Percentiles rank a stretch among this genome's conserved stretches.
These are phyloP conservation scores for Myriosclerotinia curreyana DNA, from an alignment of 2,329 filamentous ascomycete genomes.

Conservation along the genomic window DNA sequence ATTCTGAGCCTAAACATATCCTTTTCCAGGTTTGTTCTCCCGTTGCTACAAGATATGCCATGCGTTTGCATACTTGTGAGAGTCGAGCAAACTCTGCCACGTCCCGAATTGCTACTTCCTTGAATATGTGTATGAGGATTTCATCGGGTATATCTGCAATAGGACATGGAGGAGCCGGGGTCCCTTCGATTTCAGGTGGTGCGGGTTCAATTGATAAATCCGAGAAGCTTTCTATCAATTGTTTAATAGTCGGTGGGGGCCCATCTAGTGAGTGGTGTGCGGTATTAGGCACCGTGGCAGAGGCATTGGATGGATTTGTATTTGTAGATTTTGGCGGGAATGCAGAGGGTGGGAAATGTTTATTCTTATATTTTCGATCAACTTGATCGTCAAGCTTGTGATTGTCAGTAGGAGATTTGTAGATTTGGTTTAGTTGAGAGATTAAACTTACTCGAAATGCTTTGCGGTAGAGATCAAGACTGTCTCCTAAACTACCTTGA, in stretches of 20 bases:
- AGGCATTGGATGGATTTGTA: slow-evolving; percentile 46
- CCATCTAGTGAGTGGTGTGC: slow-evolving; percentile 57
- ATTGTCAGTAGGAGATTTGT: slow-evolving; percentile 23
- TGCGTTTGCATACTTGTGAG: slow-evolving; percentile 77
- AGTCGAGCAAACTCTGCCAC: slow-evolving; percentile 73
- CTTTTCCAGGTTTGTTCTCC: slow-evolving; percentile 86
- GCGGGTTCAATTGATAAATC: slow-evolving; percentile 64
- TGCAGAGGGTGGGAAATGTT: slow-evolving; percentile 73
- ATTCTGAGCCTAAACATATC: slow-evolving; percentile 65
- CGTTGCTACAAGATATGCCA: slow-evolving; percentile 79
- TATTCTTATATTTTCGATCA: slow-evolving; percentile 83
- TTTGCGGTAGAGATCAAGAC: slow-evolving; percentile 80
- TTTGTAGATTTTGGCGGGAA: slow-evolving; percentile 46
- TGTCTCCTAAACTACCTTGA: slow-evolving; percentile 83
- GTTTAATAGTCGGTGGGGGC: slow-evolving; percentile 53
- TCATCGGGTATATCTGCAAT: slow-evolving; percentile 78
- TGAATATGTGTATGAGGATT: slow-evolving; percentile 75
- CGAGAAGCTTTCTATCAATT: slow-evolving; percentile 76
- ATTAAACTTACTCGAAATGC: slow-evolving; percentile 69
- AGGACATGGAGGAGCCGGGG: slow-evolving; percentile 72
- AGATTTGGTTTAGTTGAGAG: background rate
- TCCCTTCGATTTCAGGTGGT: slow-evolving; percentile 67
- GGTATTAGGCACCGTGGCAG: slow-evolving; percentile 51
- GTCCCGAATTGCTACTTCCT: slow-evolving; percentile 68
- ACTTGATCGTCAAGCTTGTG: slow-evolving; percentile 75